phyloP scores from a whole-genome alignment of 148 eudicot species.

The Dianthus caryophyllus region DNA sequence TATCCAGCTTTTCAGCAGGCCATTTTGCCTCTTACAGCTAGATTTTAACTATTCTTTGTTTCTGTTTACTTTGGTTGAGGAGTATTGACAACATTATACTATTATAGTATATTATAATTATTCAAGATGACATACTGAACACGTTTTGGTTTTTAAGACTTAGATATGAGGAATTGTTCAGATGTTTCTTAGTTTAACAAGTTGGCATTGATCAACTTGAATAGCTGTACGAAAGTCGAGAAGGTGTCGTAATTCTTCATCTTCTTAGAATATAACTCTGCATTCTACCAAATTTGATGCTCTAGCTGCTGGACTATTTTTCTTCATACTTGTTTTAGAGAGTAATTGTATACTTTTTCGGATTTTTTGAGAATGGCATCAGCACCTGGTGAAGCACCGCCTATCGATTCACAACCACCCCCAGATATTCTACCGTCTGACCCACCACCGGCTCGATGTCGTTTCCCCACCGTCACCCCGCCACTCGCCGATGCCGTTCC shows the following conservation, averaged over 20 bases:
- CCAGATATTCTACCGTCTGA: no score
- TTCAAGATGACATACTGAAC: slow-evolving; percentile 28
- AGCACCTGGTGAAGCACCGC: slow-evolving; percentile 6
- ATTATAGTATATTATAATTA: neutral
- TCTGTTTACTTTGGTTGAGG: no score
- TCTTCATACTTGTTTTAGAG: no score
- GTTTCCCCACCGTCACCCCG: neutral
- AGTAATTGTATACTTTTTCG: neutral
- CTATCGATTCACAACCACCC: neutral
- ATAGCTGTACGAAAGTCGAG: neutral
- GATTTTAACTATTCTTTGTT: slow-evolving; percentile 4
- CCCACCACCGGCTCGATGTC: no score
- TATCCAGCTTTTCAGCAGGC: neutral
- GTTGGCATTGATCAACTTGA: slow-evolving; percentile 13
- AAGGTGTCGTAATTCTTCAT: neutral
- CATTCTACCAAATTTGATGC: neutral
- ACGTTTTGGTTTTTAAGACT: slow-evolving; percentile 18
- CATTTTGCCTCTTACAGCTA: slow-evolving; percentile 11
- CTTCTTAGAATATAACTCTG: neutral
- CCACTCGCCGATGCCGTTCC: neutral
- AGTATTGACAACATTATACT: no score
- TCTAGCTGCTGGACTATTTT: no score
- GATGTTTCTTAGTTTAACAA: neutral
- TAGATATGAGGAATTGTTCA: slow-evolving; percentile 14
- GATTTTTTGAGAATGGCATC: slow-evolving; percentile 7